Evolutionary conservation across 768 basidiomycete genomes (phyloP), one percentile per base, ranked within the genome.

Genomic region (Pleurotus cornucopiae): DNA sequence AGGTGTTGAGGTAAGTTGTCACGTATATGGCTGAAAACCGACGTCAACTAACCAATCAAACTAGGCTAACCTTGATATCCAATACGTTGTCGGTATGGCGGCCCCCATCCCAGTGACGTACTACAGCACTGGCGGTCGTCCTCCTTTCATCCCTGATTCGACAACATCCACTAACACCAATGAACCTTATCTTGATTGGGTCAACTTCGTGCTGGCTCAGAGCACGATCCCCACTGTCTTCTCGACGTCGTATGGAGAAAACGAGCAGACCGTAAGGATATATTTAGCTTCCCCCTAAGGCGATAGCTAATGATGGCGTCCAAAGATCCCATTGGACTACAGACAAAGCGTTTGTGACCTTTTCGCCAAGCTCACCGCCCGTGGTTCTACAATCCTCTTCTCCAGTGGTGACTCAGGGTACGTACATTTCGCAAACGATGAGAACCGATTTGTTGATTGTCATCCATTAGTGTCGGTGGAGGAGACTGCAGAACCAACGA

Each of bases 401-500:
- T 69, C 75, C 38, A 78, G 79, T n/a, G 83, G 84, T 21, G 82
- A 85, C 56, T 54, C 54, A 21, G 61, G 61, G 13, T 79, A 74
- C 20, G 76, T 74, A 30, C 12, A 21, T 54, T 6, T 11, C 46
- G 13, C 45, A 30, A 13, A 2, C 25, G 20, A 26, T 23, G 6
- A 14, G 56, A 71, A 74, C 75, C 21, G 69, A 68, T 14, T 71
- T 74, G 1, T 64, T 75, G n/a, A 61, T 68, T 25, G 73, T 71
- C 21, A 77, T 80, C 43, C 74, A 80, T 52, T 25, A 84, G 83
- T 37, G 83, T 83, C 1, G 84, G 83, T 13, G 81, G 74, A 58
- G 71, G 74, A 37, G 56, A 80, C 52, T 85, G 83, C 60, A 59
- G 72, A 39, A 69, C 77, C 6, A 83, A 82, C 63, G 70, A 77